Evolutionary conservation across 345 rosid species (phyloP).

Genomic region (Salix udensis): DNA sequence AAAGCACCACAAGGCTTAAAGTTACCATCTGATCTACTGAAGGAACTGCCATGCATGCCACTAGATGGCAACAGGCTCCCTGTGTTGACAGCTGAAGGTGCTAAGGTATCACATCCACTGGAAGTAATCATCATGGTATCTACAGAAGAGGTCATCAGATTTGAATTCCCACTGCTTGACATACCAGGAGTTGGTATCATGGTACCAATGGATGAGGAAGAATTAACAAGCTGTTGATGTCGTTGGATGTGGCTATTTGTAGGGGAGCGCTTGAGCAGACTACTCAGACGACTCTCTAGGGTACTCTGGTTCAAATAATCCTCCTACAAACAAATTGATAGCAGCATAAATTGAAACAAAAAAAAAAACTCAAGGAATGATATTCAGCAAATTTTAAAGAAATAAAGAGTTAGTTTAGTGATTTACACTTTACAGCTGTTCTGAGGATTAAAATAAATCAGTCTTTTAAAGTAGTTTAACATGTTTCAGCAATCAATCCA

Average conservation of each 20-base stretch:
- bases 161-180: constrained; percentile 53
- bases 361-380: constrained; percentile 9
- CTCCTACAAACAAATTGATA: constrained; percentile 42
- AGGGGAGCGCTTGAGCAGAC: constrained; percentile 39
- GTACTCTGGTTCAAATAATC: constrained; percentile 72
- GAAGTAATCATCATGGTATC: constrained; percentile 52
- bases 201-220: constrained; percentile 59
- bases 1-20: constrained; percentile 5
- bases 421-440: background rate
- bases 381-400: background rate
- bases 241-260: constrained; percentile 44
- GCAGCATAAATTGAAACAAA: constrained; percentile 7
- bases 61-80: constrained; percentile 49
- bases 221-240: constrained; percentile 46
- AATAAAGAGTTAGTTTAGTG: background rate
- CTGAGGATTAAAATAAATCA: background rate
- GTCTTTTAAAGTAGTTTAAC: background rate
- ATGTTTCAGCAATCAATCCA: background rate
- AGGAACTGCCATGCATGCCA: constrained; percentile 51
- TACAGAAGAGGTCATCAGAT: constrained; percentile 50
- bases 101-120: constrained; percentile 43
- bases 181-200: constrained; percentile 98
- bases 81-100: constrained; percentile 45
- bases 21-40: constrained; percentile 46
- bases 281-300: constrained; percentile 59